Evolutionary conservation across 106 monocot species (phyloP).

Genomic region (Apostasia shenzhenica): DNA sequence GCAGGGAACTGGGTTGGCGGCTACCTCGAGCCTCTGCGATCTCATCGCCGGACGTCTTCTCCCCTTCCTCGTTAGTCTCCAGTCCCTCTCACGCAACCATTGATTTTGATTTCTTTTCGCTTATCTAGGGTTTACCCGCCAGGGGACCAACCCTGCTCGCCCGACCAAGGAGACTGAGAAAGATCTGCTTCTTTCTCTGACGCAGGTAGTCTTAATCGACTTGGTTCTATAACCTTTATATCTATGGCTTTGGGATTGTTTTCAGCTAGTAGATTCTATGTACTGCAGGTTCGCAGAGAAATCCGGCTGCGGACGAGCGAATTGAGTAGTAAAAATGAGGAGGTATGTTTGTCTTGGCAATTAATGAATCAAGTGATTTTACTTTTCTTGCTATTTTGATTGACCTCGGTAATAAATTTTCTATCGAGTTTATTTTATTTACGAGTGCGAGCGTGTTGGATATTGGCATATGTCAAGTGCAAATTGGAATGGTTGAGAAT

Average conservation of each 20-base stretch:
- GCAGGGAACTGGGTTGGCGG: not conserved
- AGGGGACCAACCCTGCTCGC: conserved; percentile 10
- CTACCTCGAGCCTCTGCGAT: conserved; percentile 24
- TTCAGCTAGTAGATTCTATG: not conserved
- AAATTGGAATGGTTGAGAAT: too few relatives aligned
- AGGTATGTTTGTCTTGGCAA: not conserved
- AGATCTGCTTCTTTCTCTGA: conserved; percentile 50
- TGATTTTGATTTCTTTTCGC: not conserved
- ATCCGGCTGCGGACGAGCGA: not conserved
- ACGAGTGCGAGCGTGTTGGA: too few relatives aligned
- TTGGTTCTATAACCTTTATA: not conserved
- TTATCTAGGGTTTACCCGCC: not conserved
- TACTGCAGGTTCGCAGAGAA: conserved; percentile 6
- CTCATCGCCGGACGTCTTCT: conserved; percentile 28
- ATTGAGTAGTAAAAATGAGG: not conserved
- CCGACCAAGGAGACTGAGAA: conserved; percentile 33
- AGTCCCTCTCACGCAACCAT: not conserved
- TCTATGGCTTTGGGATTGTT: not conserved
- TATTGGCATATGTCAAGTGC: too few relatives aligned
- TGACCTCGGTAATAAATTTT: too few relatives aligned
- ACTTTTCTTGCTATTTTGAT: too few relatives aligned
- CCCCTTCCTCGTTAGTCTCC: conserved; percentile 10
- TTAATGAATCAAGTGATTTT: too few relatives aligned
- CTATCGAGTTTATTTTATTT: too few relatives aligned
- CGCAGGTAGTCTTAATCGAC: conserved; percentile 22